A percentile compares a stretch with the other conserved stretches of the same genome.
These are phyloP conservation scores for Syzygium aromaticum DNA, from an alignment of 345 rosid genomes.

Conservation along the genomic window DNA sequence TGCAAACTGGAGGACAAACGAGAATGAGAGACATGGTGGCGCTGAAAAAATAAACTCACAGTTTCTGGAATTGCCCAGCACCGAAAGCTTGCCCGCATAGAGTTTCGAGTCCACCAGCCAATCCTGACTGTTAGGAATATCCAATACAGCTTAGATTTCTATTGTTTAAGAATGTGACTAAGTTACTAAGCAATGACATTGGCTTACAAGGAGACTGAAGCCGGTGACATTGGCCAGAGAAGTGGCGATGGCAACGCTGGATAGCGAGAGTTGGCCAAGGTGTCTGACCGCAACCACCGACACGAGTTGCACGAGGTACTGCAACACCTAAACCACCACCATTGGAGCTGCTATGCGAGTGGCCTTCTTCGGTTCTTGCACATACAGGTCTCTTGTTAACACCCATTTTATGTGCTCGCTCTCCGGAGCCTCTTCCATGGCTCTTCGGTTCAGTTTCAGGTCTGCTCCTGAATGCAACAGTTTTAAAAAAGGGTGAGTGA, in stretches of 20 bases:
- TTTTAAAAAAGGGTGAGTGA: not conserved
- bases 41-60: constrained; percentile 12
- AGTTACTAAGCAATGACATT: not conserved
- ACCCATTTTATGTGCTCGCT: not conserved
- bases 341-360: constrained; percentile 9
- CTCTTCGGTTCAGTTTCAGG: not conserved
- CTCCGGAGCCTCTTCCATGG: not conserved
- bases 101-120: constrained; percentile 24
- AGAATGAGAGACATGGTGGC: constrained; percentile 15
- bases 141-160: not conserved
- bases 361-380: constrained; percentile 11
- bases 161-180: not conserved
- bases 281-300: constrained; percentile 12
- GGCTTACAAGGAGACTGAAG: constrained; percentile 18
- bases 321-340: constrained; percentile 14
- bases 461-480: not conserved
- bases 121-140: constrained; percentile 10
- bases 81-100: constrained; percentile 28
- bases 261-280: constrained; percentile 14
- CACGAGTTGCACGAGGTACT: constrained; percentile 16
- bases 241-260: constrained; percentile 17
- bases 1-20: constrained; percentile 7
- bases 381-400: constrained; percentile 1
- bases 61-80: constrained; percentile 16
- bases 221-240: constrained; percentile 21